Percentiles rank a stretch among this genome's conserved stretches.
Conservation (phyloP, 2,329 filamentous ascomycete species). For the Ophiocordyceps australis region DNA sequence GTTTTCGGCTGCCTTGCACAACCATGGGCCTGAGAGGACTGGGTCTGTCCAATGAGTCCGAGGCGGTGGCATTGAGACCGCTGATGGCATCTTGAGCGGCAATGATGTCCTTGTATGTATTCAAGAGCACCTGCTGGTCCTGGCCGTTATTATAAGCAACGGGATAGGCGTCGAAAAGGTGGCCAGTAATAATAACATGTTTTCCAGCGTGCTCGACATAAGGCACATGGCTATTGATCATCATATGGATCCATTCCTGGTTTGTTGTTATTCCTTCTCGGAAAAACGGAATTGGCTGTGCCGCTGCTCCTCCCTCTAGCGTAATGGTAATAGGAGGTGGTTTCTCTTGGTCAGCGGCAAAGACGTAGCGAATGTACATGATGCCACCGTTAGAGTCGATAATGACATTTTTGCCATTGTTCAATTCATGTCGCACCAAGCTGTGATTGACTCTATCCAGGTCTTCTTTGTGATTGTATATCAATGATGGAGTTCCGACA, state of each 20-base stretch:
- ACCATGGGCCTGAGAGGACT: slow-evolving; percentile 1
- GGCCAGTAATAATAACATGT: slow-evolving; percentile 2
- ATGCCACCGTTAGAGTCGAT: slow-evolving; percentile 1
- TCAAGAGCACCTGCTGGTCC: not conserved
- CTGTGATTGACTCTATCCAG: not conserved
- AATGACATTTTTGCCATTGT: not conserved
- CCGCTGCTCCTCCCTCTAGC: not conserved
- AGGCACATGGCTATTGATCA: not conserved
- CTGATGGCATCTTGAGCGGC: slow-evolving; percentile 1
- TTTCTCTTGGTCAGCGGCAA: not conserved
- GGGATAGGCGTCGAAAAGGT: not conserved
- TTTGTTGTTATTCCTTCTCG: slow-evolving; percentile 1
- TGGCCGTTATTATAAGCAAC: not conserved
- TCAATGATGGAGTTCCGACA: slow-evolving; percentile 1
- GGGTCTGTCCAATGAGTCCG: not conserved
- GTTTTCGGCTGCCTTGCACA: not conserved
- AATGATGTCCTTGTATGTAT: slow-evolving; percentile 1
- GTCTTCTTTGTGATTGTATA: not conserved
- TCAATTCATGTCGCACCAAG: not conserved
- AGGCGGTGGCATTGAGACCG: not conserved
- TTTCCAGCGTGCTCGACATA: slow-evolving; percentile 1
- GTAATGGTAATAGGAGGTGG: not conserved
- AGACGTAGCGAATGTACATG: slow-evolving; percentile 2
- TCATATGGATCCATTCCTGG: slow-evolving; percentile 1
- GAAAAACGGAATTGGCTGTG: slow-evolving; percentile 3